A percentile compares a stretch with the other conserved stretches of the same genome.
phyloP scores from a whole-genome alignment of 768 basidiomycete species.

The Boletellus ananas region DNA sequence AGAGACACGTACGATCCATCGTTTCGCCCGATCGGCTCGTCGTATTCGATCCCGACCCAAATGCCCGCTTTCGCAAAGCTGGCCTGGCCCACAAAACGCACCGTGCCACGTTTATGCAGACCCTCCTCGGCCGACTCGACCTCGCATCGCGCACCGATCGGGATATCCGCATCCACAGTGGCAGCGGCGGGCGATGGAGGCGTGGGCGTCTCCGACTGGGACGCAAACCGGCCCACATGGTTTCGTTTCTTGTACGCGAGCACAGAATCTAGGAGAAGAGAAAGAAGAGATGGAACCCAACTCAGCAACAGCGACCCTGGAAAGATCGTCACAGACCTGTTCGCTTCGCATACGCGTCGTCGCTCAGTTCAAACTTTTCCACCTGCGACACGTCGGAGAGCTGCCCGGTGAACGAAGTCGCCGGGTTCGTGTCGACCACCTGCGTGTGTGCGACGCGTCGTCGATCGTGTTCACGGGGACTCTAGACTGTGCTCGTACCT shows the following conservation, averaged over 20 bases:
- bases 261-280: constrained; percentile 63
- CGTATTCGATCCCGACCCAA: constrained; percentile 94
- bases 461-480: too few species aligned
- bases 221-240: constrained; percentile 87
- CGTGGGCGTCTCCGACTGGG: constrained; percentile 37
- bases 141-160: constrained; percentile 76
- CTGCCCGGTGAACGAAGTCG: constrained; percentile 74
- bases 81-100: constrained; percentile 81
- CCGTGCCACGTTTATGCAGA: constrained; percentile 74
- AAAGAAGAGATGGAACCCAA: too few species aligned
- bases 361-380: constrained; percentile 87
- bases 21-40: constrained; percentile 94
- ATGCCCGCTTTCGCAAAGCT: constrained; percentile 61
- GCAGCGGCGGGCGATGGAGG: neutral
- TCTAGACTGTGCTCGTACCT: constrained; percentile 44
- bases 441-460: constrained; percentile 38
- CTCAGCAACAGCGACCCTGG: neutral
- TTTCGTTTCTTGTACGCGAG: constrained; percentile 83
- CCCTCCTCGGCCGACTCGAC: constrained; percentile 69
- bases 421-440: constrained; percentile 65
- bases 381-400: constrained; percentile 81
- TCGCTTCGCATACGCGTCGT: constrained; percentile 76
- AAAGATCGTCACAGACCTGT: constrained; percentile 46
- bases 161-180: constrained; percentile 43
- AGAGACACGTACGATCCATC: constrained; percentile 77